Evolutionary conservation across 2,329 filamentous ascomycete species (phyloP).

Genomic region (Calonectria pseudoreteaudii): DNA sequence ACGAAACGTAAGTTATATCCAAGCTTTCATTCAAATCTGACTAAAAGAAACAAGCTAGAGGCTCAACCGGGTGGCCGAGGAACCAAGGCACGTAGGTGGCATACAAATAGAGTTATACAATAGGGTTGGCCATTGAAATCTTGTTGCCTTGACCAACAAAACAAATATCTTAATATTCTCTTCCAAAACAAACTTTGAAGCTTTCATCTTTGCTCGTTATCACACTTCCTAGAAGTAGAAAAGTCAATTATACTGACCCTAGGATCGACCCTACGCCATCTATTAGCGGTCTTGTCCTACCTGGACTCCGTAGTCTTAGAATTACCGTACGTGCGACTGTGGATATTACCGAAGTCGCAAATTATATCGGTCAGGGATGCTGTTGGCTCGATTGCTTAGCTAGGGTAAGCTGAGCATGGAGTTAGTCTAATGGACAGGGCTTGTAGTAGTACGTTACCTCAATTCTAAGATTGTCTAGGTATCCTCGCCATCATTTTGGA

Average conservation of each 20-base stretch:
- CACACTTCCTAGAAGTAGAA: constrained; percentile 18
- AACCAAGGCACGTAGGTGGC: no score
- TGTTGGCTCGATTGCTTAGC: constrained; percentile 28
- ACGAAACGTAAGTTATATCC: constrained; percentile 31
- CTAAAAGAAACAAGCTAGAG: no score
- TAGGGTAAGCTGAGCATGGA: constrained; percentile 5
- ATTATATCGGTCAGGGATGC: constrained; percentile 34
- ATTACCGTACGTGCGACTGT: constrained; percentile 34
- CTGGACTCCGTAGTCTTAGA: constrained; percentile 35
- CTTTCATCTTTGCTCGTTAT: constrained; percentile 28
- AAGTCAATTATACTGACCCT: not conserved
- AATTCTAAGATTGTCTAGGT: constrained; percentile 22
- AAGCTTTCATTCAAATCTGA: constrained; percentile 35
- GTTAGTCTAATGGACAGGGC: not conserved
- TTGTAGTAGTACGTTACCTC: constrained; percentile 15
- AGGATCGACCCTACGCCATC: not conserved
- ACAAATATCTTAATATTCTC: no score
- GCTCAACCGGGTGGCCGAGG: no score
- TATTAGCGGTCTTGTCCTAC: constrained; percentile 10
- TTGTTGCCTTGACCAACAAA: no score
- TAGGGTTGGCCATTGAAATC: no score
- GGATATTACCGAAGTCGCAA: constrained; percentile 32
- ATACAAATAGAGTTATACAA: no score
- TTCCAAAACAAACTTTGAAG: no score
- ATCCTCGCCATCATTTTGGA: constrained; percentile 22